Conservation (phyloP, 2,329 filamentous ascomycete species). For the Sporothrix protearum region DNA sequence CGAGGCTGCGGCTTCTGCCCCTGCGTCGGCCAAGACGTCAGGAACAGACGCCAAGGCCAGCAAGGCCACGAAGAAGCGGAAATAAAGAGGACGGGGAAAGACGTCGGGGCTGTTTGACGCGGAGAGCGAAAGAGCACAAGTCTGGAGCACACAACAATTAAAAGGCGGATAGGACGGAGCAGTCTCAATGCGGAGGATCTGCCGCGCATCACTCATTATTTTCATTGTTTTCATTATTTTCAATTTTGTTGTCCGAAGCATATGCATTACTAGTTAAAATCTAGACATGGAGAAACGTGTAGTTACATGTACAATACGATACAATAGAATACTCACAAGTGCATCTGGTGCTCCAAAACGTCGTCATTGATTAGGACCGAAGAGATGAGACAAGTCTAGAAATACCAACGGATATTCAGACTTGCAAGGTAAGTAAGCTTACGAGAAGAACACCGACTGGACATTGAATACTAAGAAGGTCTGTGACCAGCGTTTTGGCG, state of each 20-base stretch:
- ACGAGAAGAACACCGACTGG: background rate
- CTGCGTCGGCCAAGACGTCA: conserved; percentile 40
- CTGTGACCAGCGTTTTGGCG: background rate
- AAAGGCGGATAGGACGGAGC: background rate
- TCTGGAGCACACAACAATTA: background rate
- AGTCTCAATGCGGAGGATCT: background rate
- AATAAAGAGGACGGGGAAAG: conserved; percentile 33
- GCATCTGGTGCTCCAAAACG: too few relatives aligned
- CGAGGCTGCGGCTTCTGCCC: conserved; percentile 32
- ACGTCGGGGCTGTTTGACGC: too few relatives aligned
- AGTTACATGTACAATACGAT: background rate
- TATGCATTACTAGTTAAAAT: conserved; percentile 7
- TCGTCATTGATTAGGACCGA: background rate
- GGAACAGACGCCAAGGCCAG: conserved; percentile 48
- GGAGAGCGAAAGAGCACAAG: background rate
- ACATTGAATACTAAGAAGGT: too few relatives aligned
- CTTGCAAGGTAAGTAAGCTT: background rate
- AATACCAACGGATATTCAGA: background rate
- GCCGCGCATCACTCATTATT: background rate
- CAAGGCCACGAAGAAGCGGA: conserved; percentile 46
- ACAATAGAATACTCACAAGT: background rate
- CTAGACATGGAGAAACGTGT: background rate
- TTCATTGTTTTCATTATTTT: background rate
- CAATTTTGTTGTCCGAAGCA: background rate
- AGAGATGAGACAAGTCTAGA: too few relatives aligned